Conservation (phyloP, 805 yeast species). For the Aciculoconidium aculeatum region DNA sequence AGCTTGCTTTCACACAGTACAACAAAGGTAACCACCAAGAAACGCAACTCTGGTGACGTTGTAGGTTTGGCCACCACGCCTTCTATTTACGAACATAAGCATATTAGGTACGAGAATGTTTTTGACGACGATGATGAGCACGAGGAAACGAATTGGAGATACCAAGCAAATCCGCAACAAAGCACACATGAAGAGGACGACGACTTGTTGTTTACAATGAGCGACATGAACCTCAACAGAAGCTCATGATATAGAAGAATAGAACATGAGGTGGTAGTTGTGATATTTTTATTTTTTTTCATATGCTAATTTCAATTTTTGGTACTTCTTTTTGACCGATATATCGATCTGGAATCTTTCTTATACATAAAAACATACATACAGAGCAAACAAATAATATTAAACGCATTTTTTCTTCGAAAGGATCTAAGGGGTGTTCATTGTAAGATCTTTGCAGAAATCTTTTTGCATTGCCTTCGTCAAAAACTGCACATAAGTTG, state of each 20-base stretch:
- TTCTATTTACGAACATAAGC: slow-evolving; percentile 19
- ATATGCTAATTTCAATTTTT: not conserved
- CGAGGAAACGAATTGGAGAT: slow-evolving; percentile 7
- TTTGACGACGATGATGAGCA: slow-evolving; percentile 46
- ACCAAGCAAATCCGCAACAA: slow-evolving; percentile 3
- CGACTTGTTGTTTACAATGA: slow-evolving; percentile 64
- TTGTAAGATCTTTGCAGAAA: no score
- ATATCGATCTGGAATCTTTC: no score
- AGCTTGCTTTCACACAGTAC: slow-evolving; percentile 1
- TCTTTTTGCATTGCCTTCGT: no score
- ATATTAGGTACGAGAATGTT: slow-evolving; percentile 32
- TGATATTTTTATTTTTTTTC: no score
- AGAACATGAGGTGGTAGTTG: no score
- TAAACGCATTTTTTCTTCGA: no score
- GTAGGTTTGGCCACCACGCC: slow-evolving; percentile 34
- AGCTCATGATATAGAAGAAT: no score
- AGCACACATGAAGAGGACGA: slow-evolving; percentile 42
- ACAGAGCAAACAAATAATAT: not conserved
- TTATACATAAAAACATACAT: no score
- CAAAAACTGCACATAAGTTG: no score
- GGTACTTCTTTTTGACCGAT: no score
- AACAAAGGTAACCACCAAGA: slow-evolving; percentile 4
- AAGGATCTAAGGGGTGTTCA: no score
- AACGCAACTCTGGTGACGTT: slow-evolving; percentile 10
- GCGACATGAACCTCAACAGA: slow-evolving; percentile 56